A percentile compares a stretch with the other conserved stretches of the same genome.
These are phyloP conservation scores for Annulohypoxylon nitens DNA, from an alignment of 495 filamentous ascomycete species.

Conservation along the genomic window DNA sequence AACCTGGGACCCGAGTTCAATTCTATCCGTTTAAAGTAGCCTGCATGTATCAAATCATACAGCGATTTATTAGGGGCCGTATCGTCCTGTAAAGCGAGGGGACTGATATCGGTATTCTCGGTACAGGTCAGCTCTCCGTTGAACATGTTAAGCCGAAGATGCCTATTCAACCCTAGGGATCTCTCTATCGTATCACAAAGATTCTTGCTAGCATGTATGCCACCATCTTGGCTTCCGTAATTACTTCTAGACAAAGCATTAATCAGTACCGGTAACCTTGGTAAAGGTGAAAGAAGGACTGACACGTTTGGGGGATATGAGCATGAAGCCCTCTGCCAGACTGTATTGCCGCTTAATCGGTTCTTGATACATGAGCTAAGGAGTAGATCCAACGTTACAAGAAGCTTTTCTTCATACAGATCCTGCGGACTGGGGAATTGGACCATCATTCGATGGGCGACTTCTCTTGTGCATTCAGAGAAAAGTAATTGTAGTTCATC, in stretches of 20 bases:
- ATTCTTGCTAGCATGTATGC: not conserved
- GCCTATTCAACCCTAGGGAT: not conserved
- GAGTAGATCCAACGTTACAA: not conserved
- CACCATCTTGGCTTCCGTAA: not conserved
- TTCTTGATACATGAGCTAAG: not conserved
- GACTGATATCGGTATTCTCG: not conserved
- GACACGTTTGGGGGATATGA: not conserved
- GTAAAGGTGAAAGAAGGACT: no score
- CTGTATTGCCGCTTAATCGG: not conserved
- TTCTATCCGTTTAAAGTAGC: not conserved
- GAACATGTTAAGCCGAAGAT: not conserved
- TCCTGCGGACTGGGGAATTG: not conserved
- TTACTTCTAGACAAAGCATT: not conserved
- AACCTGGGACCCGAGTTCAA: no score
- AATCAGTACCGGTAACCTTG: no score
- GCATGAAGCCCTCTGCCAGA: not conserved
- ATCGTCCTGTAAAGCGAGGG: not conserved
- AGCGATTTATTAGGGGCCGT: not conserved
- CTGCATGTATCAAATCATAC: not conserved
- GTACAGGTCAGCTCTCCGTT: not conserved
- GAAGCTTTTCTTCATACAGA: not conserved
- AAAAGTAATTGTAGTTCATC: not conserved
- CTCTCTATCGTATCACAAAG: not conserved
- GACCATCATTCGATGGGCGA: slow-evolving; percentile 11
- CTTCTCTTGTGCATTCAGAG: not conserved